Base-by-base conservation (phyloP, 2,329 filamentous ascomycete genomes). In the Colletotrichum ledebouriae region DNA sequence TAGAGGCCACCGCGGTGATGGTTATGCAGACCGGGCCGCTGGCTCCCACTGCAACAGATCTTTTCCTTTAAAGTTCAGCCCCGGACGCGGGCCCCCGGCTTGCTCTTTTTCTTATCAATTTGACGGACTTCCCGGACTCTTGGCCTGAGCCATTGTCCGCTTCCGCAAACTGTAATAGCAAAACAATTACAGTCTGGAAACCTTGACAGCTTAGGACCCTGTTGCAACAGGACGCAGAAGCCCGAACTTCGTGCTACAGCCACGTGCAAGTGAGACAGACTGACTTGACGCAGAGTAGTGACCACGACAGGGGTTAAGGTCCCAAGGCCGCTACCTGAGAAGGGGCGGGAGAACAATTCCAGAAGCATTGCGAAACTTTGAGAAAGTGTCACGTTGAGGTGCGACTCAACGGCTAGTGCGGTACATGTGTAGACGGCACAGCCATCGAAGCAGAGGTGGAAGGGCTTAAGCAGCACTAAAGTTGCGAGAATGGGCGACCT, bases 201-300 rank as follows among this genome's bases (percentile, higher is more conserved):
- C 13, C 44, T 29, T 62, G 47, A 63, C 63, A 67, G 63, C 63
- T 67, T 22, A n/a, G 49, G 42, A 62, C 50, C 63, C 63, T 67
- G 50, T 62, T 58, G 17, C 52, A 49, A 63, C 59, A 63, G 39
- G 59, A 63, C 59, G 42, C 63, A 44, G 50, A 57, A 57, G 13
- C 63, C 44, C 33, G 17, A 41, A 29, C 22, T 57, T 22, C 17
- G 29, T 6, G 22, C 13, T 13, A 29, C 5, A 29, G 29, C 47
- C 44, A 52, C 63, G 37, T 63, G 44, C 42, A 20, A 41, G 15
- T n/a, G 39, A 67, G 33, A 41, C 50, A 22, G 17, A 33, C 50
- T 37, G 50, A 55, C 50, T 55, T 37, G 50, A 46, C 15, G 22
- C 29, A 20, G 25, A 22, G 41, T 52, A 22, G n/a, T 5, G n/a